A percentile compares a stretch with the other conserved stretches of the same genome.
These are phyloP conservation scores for Colletotrichum magnum DNA, from an alignment of 2,329 filamentous ascomycete genomes.

Conservation along the genomic window DNA sequence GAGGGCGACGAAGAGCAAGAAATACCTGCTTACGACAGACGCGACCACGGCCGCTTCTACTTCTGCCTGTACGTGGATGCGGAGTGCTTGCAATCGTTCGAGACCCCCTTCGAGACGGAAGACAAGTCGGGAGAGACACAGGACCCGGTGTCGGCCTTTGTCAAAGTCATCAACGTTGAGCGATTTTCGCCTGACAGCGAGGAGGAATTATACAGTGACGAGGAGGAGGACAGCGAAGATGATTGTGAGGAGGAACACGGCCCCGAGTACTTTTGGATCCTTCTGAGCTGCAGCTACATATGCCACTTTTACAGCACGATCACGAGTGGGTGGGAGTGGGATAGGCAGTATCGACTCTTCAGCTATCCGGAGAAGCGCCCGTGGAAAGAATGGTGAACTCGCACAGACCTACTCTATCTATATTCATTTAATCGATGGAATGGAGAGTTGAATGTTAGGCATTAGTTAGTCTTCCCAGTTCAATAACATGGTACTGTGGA, in stretches of 20 bases:
- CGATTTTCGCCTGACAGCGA: neutral
- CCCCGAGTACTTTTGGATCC: conserved; percentile 2
- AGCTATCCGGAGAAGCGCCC: neutral
- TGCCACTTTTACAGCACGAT: conserved; percentile 7
- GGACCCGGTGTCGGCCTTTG: neutral
- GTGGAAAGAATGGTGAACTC: neutral
- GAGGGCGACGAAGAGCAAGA: neutral
- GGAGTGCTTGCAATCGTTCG: neutral
- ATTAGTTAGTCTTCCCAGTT: no score
- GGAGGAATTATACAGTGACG: neutral
- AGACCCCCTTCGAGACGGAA: neutral
- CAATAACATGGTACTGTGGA: no score
- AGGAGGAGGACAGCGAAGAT: conserved; percentile 1
- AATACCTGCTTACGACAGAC: neutral
- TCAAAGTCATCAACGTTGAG: neutral
- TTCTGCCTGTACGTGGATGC: neutral
- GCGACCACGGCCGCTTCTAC: conserved; percentile 7
- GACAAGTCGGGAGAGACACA: no score
- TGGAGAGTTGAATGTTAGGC: no score
- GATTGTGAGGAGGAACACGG: neutral
- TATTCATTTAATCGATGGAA: no score
- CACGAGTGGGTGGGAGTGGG: conserved; percentile 2
- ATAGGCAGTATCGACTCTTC: conserved; percentile 1
- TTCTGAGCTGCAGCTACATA: neutral
- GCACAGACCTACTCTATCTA: no score